A percentile compares a stretch with the other conserved stretches of the same genome.
These are phyloP conservation scores for Phytophthora brassicae DNA, from an alignment of 352 stramenopile species.

Conservation along the genomic window DNA sequence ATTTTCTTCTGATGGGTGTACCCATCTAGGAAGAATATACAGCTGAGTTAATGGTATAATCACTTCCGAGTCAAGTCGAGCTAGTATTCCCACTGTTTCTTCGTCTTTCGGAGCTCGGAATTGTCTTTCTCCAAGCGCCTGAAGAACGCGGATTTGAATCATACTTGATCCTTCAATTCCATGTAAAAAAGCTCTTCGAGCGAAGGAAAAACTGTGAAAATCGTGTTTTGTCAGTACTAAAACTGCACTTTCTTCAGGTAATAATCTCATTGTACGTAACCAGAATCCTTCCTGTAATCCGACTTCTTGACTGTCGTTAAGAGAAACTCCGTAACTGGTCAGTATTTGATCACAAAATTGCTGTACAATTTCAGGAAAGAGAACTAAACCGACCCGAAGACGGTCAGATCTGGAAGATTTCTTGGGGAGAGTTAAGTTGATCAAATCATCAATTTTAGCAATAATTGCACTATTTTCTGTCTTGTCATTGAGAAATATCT, in stretches of 20 bases:
- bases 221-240: conserved; percentile 24
- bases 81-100: neutral
- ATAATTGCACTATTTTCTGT: neutral
- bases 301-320: conserved; percentile 3
- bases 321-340: conserved; percentile 19
- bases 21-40: conserved; percentile 16
- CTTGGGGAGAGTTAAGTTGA: neutral
- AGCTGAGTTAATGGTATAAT: conserved; percentile 8
- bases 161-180: conserved; percentile 8
- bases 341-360: conserved; percentile 38
- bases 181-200: conserved; percentile 35
- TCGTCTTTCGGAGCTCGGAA: conserved; percentile 10
- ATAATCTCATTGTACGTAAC: conserved; percentile 14
- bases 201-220: conserved; percentile 41
- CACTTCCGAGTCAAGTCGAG: neutral
- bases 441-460: conserved; percentile 1
- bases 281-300: conserved; percentile 17
- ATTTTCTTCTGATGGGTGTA: conserved; percentile 6
- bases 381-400: conserved; percentile 22
- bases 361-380: conserved; percentile 30
- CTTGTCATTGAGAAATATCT: conserved; percentile 26
- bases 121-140: conserved; percentile 9
- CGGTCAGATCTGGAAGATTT: too few relatives aligned
- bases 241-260: conserved; percentile 27
- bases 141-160: conserved; percentile 25